phyloP scores from a whole-genome alignment of 2,329 filamentous ascomycete species.

The Clarireedia hainanense region DNA sequence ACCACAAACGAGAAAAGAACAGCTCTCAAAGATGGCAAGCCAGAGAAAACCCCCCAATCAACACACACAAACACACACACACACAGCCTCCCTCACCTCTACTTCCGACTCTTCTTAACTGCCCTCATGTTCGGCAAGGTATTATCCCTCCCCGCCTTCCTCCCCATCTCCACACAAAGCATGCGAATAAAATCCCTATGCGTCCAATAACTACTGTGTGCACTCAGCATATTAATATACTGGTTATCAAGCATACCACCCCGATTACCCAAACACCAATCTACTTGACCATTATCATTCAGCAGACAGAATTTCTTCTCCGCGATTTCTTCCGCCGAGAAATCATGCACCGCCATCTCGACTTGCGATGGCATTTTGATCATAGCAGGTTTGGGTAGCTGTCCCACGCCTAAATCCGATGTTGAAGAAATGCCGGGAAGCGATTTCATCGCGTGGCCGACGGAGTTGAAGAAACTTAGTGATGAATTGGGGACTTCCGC shows the following conservation, averaged over 20 bases:
- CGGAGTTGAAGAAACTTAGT: slow-evolving; percentile 54
- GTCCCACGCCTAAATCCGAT: slow-evolving; percentile 31
- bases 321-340: slow-evolving; percentile 82
- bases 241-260: slow-evolving; percentile 88
- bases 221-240: slow-evolving; percentile 93
- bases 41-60: background rate
- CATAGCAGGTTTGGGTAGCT: slow-evolving; percentile 27
- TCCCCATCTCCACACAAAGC: slow-evolving; percentile 79
- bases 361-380: slow-evolving; percentile 54
- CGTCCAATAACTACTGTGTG: slow-evolving; percentile 91
- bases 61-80: no score
- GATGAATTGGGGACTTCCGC: slow-evolving; percentile 72
- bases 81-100: background rate
- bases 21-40: background rate
- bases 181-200: slow-evolving; percentile 83
- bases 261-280: slow-evolving; percentile 78
- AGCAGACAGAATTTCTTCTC: slow-evolving; percentile 81
- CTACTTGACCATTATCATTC: slow-evolving; percentile 95
- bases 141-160: slow-evolving; percentile 57
- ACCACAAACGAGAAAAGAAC: background rate
- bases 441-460: slow-evolving; percentile 55
- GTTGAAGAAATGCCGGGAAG: slow-evolving; percentile 46
- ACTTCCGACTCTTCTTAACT: slow-evolving; percentile 36
- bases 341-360: slow-evolving; percentile 95
- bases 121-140: slow-evolving; percentile 52